Percentiles rank a stretch among this genome's conserved stretches.
These are phyloP conservation scores for Juglanconis juglandina DNA, from an alignment of 2,329 filamentous ascomycete genomes.

Conservation along the genomic window DNA sequence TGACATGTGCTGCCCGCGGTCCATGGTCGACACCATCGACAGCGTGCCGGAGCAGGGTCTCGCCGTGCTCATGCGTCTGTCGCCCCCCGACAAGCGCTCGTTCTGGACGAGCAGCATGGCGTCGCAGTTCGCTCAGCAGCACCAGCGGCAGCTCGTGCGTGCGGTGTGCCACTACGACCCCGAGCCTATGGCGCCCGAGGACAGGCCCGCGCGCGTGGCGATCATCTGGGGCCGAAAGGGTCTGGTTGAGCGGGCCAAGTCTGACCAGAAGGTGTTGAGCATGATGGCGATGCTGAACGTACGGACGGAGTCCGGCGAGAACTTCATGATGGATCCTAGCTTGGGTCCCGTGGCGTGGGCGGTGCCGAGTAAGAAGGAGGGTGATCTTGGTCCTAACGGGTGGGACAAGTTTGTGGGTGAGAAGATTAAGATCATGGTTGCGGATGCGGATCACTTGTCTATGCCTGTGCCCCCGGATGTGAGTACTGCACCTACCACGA, in stretches of 20 bases:
- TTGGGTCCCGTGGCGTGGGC: conserved; percentile 11
- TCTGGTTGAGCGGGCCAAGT: conserved; percentile 9
- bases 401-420: conserved; percentile 13
- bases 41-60: conserved; percentile 11
- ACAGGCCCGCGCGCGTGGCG: conserved; percentile 4
- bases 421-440: conserved; percentile 12
- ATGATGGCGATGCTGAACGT: conserved; percentile 12
- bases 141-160: conserved; percentile 12
- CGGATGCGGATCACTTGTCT: conserved; percentile 12
- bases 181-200: background rate
- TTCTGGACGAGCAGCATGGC: conserved; percentile 14
- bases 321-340: conserved; percentile 17
- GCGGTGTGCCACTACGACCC: conserved; percentile 16
- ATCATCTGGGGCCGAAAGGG: conserved; percentile 13
- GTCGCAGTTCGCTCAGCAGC: conserved; percentile 11
- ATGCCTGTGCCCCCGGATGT: conserved; percentile 17
- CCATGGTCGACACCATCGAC: conserved; percentile 14
- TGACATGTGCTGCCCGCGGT: conserved; percentile 22
- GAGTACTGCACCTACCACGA: background rate
- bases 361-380: conserved; percentile 14
- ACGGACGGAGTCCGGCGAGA: conserved; percentile 5
- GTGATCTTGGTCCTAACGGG: conserved; percentile 12
- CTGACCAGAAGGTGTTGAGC: conserved; percentile 14
- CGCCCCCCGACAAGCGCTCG: conserved; percentile 8
- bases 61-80: conserved; percentile 9